A percentile compares a stretch with the other conserved stretches of the same genome.
Conservation (phyloP, 495 filamentous ascomycete species). For the Cladorrhinum samala region DNA sequence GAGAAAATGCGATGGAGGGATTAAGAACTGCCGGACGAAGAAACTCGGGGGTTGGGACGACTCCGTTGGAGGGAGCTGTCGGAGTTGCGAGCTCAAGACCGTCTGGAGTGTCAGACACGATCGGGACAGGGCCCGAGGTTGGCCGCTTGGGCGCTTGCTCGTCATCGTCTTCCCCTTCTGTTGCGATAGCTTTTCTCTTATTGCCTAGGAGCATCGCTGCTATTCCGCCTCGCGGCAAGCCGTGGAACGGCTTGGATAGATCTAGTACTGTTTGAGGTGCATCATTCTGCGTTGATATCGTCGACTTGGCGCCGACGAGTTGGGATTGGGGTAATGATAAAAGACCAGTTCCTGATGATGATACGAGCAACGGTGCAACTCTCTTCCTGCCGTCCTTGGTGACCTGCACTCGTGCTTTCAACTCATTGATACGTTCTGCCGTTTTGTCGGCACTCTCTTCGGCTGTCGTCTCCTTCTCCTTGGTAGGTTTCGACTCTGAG, state of each 20-base stretch:
- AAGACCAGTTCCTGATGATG: slow-evolving; percentile 71
- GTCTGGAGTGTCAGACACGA: slow-evolving; percentile 69
- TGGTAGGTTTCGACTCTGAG: slow-evolving; percentile 19
- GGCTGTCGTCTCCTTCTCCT: slow-evolving; percentile 29
- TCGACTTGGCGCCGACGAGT: slow-evolving; percentile 63
- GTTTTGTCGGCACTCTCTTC: slow-evolving; percentile 50
- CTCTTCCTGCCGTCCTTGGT: slow-evolving; percentile 97
- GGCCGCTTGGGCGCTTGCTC: slow-evolving; percentile 58
- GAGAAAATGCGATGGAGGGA: slow-evolving; percentile 71
- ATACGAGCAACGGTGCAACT: slow-evolving; percentile 85
- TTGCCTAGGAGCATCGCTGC: slow-evolving; percentile 82
- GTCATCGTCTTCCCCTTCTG: slow-evolving; percentile 59
- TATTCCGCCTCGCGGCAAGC: slow-evolving; percentile 83
- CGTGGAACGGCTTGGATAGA: slow-evolving; percentile 89
- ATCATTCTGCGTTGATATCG: slow-evolving; percentile 57
- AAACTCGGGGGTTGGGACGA: slow-evolving; percentile 73
- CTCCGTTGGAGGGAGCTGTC: slow-evolving; percentile 47
- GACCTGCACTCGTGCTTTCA: slow-evolving; percentile 87
- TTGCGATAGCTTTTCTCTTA: slow-evolving; percentile 71
- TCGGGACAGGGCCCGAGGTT: slow-evolving; percentile 61
- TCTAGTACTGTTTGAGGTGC: slow-evolving; percentile 82
- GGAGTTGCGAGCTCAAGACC: slow-evolving; percentile 63
- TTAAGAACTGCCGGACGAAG: slow-evolving; percentile 82
- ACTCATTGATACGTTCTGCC: slow-evolving; percentile 59
- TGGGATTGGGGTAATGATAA: slow-evolving; percentile 83